phyloP scores from a whole-genome alignment of 345 rosid genomes.

The Citrus cavaleriei region DNA sequence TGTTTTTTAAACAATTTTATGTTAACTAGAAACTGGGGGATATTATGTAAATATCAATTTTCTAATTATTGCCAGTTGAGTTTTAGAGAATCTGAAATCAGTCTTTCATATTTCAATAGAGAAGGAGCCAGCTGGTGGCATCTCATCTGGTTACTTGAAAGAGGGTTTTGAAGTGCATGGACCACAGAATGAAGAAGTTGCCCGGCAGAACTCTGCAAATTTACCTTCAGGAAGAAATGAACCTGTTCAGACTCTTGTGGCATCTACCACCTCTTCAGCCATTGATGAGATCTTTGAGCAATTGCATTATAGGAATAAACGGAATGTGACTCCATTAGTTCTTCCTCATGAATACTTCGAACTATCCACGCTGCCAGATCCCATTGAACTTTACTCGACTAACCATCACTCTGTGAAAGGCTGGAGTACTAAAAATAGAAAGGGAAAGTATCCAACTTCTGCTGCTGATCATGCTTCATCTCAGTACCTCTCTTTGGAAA shows the following conservation, averaged over 20 bases:
- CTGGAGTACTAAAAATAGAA: background rate
- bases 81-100: constrained; percentile 1
- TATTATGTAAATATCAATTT: background rate
- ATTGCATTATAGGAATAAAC: background rate
- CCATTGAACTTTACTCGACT: background rate
- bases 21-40: background rate
- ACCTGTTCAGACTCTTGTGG: background rate
- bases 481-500: background rate
- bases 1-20: too few species aligned
- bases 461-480: background rate
- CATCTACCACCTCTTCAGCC: background rate
- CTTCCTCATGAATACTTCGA: background rate
- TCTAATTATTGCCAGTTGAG: background rate
- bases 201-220: background rate
- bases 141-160: background rate
- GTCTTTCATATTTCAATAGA: background rate
- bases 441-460: background rate
- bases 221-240: constrained; percentile 10
- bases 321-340: constrained; percentile 2
- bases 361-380: background rate
- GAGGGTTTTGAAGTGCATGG: background rate
- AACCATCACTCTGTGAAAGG: background rate
- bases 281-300: background rate
- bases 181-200: constrained; percentile 1
- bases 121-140: constrained; percentile 6